phyloP scores from a whole-genome alignment of 257 asterid genomes.

The Coffea canephora region DNA sequence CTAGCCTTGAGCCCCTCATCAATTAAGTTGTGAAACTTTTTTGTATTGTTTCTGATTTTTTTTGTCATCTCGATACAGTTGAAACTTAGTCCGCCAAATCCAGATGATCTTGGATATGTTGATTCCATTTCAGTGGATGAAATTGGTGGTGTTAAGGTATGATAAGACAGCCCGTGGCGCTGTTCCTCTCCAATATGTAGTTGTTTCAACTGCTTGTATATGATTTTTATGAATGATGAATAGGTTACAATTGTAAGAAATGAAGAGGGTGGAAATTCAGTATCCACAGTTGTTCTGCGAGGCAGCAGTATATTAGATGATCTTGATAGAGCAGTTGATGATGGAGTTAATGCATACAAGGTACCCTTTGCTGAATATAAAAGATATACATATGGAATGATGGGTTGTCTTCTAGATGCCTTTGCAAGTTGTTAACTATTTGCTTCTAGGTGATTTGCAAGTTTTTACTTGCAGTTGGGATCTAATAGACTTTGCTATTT shows the following conservation, averaged over 20 bases:
- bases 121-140: conserved; percentile 96
- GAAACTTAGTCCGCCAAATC: conserved; percentile 79
- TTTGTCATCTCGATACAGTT: conserved; percentile 48
- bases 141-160: conserved; percentile 95
- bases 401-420: background rate
- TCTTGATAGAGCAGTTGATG: conserved; percentile 92
- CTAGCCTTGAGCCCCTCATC: no score
- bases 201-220: conserved; percentile 3
- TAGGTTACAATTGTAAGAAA: conserved; percentile 95
- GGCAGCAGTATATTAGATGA: conserved; percentile 96
- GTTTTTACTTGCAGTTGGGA: background rate
- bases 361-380: conserved; percentile 26
- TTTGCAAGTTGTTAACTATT: background rate
- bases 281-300: conserved; percentile 82
- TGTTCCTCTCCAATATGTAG: conserved; percentile 11
- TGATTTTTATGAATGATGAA: conserved; percentile 4
- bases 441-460: background rate
- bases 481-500: background rate
- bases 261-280: conserved; percentile 95
- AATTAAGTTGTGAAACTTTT: background rate
- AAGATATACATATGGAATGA: background rate
- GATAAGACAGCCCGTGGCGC: conserved; percentile 13
- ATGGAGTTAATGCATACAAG: conserved; percentile 95
- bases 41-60: conserved; percentile 25
- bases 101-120: conserved; percentile 93